Conservation (phyloP, 768 basidiomycete genomes). For the Suillus variegatus region DNA sequence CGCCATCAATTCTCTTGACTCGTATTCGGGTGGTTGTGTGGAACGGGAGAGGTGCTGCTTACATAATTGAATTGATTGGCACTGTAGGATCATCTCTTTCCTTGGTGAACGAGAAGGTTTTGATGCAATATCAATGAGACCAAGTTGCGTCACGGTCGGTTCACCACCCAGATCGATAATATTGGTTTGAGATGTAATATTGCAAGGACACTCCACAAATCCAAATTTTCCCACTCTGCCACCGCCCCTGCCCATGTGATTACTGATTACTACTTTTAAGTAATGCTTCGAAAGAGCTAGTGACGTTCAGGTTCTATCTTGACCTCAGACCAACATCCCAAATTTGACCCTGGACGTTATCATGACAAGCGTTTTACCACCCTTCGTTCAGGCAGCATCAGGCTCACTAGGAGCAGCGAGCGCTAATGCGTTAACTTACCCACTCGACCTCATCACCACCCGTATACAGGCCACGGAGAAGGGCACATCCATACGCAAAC, state of each 20-base stretch:
- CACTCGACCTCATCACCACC: constrained; percentile 59
- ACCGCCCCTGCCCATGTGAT: neutral
- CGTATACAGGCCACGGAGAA: constrained; percentile 39
- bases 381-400: constrained; percentile 58
- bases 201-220: neutral
- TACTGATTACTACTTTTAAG: neutral
- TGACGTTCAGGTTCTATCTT: neutral
- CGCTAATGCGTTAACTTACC: constrained; percentile 55
- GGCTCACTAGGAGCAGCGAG: constrained; percentile 57
- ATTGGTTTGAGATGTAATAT: too few relatives aligned
- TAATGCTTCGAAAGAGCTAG: neutral
- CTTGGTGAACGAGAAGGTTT: too few relatives aligned
- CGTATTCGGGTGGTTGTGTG: too few relatives aligned
- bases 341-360: constrained; percentile 8
- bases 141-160: too few relatives aligned
- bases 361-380: constrained; percentile 63
- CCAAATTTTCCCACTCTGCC: too few relatives aligned
- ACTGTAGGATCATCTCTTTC: too few relatives aligned
- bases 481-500: constrained; percentile 6
- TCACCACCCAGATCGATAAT: too few relatives aligned
- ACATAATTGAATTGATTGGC: too few relatives aligned
- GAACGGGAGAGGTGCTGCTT: too few relatives aligned
- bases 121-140: too few relatives aligned
- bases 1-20: too few relatives aligned
- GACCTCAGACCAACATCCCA: neutral